phyloP scores from a whole-genome alignment of 495 filamentous ascomycete species.

The Oidiodendron maius region DNA sequence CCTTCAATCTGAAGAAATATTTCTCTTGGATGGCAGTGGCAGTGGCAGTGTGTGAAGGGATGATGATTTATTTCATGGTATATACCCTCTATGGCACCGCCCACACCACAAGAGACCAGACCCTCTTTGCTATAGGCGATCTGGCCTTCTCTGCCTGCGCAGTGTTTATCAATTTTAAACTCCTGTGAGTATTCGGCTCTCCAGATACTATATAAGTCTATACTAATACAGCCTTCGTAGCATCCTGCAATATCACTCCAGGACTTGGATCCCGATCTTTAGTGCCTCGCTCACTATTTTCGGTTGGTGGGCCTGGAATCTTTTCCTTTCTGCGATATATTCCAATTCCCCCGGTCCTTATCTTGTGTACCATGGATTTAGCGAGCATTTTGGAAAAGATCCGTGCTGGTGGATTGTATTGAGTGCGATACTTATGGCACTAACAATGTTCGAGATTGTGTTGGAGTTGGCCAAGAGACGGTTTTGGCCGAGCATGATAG shows the following conservation, averaged over 20 bases:
- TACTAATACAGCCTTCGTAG: slow-evolving; percentile 15
- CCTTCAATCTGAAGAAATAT: slow-evolving; percentile 71
- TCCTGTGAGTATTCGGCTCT: slow-evolving; percentile 49
- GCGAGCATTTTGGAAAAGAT: slow-evolving; percentile 61
- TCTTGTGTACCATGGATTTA: slow-evolving; percentile 62
- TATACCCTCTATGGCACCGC: slow-evolving; percentile 60
- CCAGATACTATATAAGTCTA: background rate
- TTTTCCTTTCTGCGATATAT: slow-evolving; percentile 65
- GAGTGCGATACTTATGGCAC: slow-evolving; percentile 53
- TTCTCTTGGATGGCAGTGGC: slow-evolving; percentile 74
- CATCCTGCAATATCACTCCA: slow-evolving; percentile 76
- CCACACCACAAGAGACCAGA: slow-evolving; percentile 57
- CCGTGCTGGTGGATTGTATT: slow-evolving; percentile 75
- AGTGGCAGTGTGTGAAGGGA: slow-evolving; percentile 61
- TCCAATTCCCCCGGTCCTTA: slow-evolving; percentile 47
- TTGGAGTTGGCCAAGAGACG: slow-evolving; percentile 50
- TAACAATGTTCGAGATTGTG: slow-evolving; percentile 63
- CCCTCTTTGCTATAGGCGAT: slow-evolving; percentile 73
- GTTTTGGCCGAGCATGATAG: slow-evolving; percentile 66
- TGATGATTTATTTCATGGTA: slow-evolving; percentile 72
- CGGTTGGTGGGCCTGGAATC: slow-evolving; percentile 85
- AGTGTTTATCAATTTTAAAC: slow-evolving; percentile 74
- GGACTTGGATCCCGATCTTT: slow-evolving; percentile 60
- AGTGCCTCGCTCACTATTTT: slow-evolving; percentile 57
- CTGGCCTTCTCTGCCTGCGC: slow-evolving; percentile 70